Evolutionary conservation across 345 rosid genomes (phyloP).

Genomic region (Eucalyptus cloeziana): DNA sequence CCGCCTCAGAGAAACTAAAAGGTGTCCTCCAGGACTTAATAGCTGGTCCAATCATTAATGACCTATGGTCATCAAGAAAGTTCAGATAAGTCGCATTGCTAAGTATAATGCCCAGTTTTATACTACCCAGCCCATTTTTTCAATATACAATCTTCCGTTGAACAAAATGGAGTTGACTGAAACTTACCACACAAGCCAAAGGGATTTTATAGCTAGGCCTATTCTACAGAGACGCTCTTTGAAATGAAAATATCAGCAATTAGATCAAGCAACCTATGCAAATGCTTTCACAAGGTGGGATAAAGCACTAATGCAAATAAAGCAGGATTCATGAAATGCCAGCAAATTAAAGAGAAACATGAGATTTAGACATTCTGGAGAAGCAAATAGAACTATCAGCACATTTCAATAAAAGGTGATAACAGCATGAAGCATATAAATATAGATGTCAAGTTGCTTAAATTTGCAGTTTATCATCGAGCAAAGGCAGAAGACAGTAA

Average conservation of each 20-base stretch:
- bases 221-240: not conserved
- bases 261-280: not conserved
- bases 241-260: not conserved
- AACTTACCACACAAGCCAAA: not conserved
- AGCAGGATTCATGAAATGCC: not conserved
- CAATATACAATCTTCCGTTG: not conserved
- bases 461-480: not conserved
- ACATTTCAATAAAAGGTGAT: not conserved
- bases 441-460: not conserved
- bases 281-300: not conserved
- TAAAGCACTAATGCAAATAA: not conserved
- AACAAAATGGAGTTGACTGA: not conserved
- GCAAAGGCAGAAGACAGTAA: not conserved
- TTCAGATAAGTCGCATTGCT: not conserved
- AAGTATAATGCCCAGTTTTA: not conserved
- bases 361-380: not conserved
- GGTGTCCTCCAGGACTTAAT: not conserved
- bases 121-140: not conserved
- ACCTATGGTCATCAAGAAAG: not conserved
- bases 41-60: not conserved
- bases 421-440: not conserved
- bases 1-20: not conserved
- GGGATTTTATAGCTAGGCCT: not conserved
- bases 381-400: not conserved
- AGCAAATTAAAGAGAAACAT: not conserved